Conservation (phyloP, 805 yeast genomes). For the Ogataea glucozyma region DNA sequence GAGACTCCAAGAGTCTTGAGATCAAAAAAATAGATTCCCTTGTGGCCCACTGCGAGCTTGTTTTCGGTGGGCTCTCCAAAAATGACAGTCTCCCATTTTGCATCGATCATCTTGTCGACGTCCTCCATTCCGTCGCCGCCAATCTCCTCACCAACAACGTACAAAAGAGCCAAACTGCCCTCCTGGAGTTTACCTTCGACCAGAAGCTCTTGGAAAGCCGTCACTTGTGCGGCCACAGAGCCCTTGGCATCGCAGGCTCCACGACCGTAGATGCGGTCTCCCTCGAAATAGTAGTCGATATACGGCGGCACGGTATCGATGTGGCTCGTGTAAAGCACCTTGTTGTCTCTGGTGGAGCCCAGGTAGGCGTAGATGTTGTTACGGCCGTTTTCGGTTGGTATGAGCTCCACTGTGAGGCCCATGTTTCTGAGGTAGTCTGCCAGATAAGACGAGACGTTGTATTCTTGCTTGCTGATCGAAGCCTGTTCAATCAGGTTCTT, state of each 20-base stretch:
- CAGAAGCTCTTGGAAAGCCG: slow-evolving; percentile 51
- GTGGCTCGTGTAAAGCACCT: slow-evolving; percentile 59
- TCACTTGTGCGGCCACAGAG: slow-evolving; percentile 62
- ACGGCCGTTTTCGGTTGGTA: slow-evolving; percentile 38
- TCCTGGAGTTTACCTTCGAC: slow-evolving; percentile 39
- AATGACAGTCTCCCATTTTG: slow-evolving; percentile 58
- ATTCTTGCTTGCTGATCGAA: slow-evolving; percentile 39
- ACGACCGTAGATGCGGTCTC: slow-evolving; percentile 58
- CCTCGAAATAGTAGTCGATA: slow-evolving; percentile 49
- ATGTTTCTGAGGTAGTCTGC: slow-evolving; percentile 37
- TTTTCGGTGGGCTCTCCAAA: slow-evolving; percentile 79
- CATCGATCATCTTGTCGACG: slow-evolving; percentile 43
- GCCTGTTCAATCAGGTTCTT: slow-evolving; percentile 36
- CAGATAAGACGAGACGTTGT: slow-evolving; percentile 41
- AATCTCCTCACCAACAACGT: slow-evolving; percentile 73
- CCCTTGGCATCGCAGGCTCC: slow-evolving; percentile 75
- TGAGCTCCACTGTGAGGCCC: slow-evolving; percentile 57
- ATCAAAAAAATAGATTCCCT: slow-evolving; percentile 51
- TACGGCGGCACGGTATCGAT: slow-evolving; percentile 75
- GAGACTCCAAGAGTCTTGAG: slow-evolving; percentile 55
- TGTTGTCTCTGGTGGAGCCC: slow-evolving; percentile 46
- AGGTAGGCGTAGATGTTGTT: slow-evolving; percentile 58
- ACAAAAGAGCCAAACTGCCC: slow-evolving; percentile 60
- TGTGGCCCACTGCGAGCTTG: slow-evolving; percentile 69
- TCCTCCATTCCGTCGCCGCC: slow-evolving; percentile 62